A percentile compares a stretch with the other conserved stretches of the same genome.
phyloP scores from a whole-genome alignment of 2,329 filamentous ascomycete species.

The Cryphonectria nitschkei region DNA sequence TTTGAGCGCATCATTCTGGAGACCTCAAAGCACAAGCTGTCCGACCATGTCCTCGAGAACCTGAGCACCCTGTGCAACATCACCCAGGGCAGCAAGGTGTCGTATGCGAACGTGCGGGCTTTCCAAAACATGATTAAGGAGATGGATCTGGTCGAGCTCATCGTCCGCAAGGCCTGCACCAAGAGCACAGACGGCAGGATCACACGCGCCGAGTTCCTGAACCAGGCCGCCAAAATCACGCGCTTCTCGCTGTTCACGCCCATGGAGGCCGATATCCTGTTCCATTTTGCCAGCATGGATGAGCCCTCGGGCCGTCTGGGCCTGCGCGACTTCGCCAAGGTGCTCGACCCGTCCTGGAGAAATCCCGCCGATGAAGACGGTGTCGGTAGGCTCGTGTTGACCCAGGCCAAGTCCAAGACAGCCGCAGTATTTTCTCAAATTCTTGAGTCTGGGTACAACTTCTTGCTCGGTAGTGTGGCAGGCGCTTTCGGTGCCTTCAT shows the following conservation, averaged over 20 bases:
- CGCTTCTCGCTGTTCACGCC: constrained; percentile 96
- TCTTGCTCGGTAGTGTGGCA: constrained; percentile 83
- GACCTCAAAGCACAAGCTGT: constrained; percentile 93
- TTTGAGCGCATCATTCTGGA: constrained; percentile 97
- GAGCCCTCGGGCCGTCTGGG: constrained; percentile 84
- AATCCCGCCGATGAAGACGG: constrained; percentile 61
- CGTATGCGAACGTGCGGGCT: constrained; percentile 94
- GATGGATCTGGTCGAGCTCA: constrained; percentile 95
- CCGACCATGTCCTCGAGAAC: constrained; percentile 91
- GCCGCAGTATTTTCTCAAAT: constrained; percentile 64
- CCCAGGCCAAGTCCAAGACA: constrained; percentile 57
- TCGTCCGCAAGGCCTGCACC: constrained; percentile 82
- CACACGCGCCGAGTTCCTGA: constrained; percentile 89
- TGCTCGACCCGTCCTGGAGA: constrained; percentile 92
- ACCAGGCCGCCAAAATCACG: constrained; percentile 88
- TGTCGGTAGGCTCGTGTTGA: constrained; percentile 38
- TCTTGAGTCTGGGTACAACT: constrained; percentile 85
- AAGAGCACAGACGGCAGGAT: constrained; percentile 91
- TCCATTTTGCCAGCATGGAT: constrained; percentile 95
- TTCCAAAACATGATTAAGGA: constrained; percentile 98
- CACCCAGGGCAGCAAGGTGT: constrained; percentile 87
- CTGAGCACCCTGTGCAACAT: constrained; percentile 95
- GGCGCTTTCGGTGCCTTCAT: constrained; percentile 98
- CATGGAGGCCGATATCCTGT: constrained; percentile 98
- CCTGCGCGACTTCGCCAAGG: constrained; percentile 86